Base-by-base conservation (phyloP, 1,284 basidiomycete species). In the Vanrija pseudolonga region DNA sequence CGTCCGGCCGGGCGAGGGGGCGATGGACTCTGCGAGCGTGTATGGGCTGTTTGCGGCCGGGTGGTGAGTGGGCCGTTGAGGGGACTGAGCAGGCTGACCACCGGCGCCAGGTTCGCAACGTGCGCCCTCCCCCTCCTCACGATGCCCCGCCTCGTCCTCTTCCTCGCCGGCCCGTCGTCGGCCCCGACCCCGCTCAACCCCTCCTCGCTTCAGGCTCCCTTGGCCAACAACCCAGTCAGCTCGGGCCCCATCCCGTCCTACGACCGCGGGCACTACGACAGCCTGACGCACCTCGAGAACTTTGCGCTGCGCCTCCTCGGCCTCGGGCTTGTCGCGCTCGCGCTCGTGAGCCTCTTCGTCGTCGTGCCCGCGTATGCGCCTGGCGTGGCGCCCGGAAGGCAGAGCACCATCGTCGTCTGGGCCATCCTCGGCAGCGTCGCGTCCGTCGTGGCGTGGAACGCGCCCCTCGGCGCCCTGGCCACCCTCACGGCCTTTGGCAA, bases 61-160 rank as follows among this genome's bases (percentile, higher is more conserved):
- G 17, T 75, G 73, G 73, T 73, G 45, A 54, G 71, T 69, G 1
- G 15, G 6, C 26, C 19, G 26, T 23, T 38, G 32, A 17, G 1
- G n/a, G 19, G 19, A 14, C 44, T 2, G n/a, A n/a, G 2, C n/a
- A 3, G 32, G 36, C 50, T 55, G 37, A 56, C 46, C 3, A 3
- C 26, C n/a, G n/a, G 6, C 41, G 22, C 12, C 59, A 75, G 73
- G 72, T 71, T 72, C 55, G 44, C 60, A 17, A 23, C 66, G 23
- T 61, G 73, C 22, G 66, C 68, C 15, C 47, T 72, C n/a, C 74
- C 72, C 0, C 59, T 73, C 3, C 59, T 76, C 17, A 61, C 76
- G 39, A 69, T 77, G 61, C 74, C 75, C 7, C 68, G 74, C 14
- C 63, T 77, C 45, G 58, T 77, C 14, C 58, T 76, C 47, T 77